These are phyloP conservation scores for Clonostachys byssicola DNA, from an alignment of 2,329 filamentous ascomycete species.

Conservation along the genomic window DNA sequence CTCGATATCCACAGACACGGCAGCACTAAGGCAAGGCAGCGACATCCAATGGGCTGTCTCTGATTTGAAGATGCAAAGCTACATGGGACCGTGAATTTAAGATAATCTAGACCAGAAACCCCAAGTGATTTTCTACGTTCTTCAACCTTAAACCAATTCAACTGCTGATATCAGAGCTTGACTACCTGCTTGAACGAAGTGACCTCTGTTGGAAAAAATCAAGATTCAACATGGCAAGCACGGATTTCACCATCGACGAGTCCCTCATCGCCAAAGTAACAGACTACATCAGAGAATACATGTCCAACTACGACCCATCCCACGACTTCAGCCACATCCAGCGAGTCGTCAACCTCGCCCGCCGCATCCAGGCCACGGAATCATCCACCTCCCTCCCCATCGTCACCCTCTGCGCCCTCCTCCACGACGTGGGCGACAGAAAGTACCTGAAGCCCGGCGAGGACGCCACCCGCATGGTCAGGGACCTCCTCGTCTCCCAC, in stretches of 20 bases:
- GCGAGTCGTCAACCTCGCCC: constrained; percentile 72
- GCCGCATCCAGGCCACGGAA: constrained; percentile 50
- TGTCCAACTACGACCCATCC: constrained; percentile 76
- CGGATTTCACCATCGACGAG: constrained; percentile 20
- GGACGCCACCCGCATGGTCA: constrained; percentile 51
- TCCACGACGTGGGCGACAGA: constrained; percentile 87
- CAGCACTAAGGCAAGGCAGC: too few species aligned
- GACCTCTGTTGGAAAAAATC: too few species aligned
- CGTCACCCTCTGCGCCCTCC: constrained; percentile 66
- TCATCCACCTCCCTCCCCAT: constrained; percentile 31
- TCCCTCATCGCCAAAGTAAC: constrained; percentile 52
- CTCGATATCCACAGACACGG: too few species aligned
- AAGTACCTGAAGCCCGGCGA: constrained; percentile 67
- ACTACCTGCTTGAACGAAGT: too few species aligned
- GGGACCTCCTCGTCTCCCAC: constrained; percentile 46
- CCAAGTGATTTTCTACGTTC: too few species aligned
- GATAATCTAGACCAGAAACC: too few species aligned
- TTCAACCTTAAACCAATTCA: too few species aligned
- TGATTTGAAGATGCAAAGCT: too few species aligned
- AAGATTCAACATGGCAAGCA: constrained; percentile 10
- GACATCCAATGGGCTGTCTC: too few species aligned
- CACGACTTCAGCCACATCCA: constrained; percentile 85
- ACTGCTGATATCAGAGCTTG: too few species aligned
- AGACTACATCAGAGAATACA: constrained; percentile 64
- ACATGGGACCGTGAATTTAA: too few species aligned